A percentile compares a stretch with the other conserved stretches of the same genome.
Evolutionary conservation across 2,329 filamentous ascomycete genomes (phyloP).

Genomic region (Colletotrichum sp.): DNA sequence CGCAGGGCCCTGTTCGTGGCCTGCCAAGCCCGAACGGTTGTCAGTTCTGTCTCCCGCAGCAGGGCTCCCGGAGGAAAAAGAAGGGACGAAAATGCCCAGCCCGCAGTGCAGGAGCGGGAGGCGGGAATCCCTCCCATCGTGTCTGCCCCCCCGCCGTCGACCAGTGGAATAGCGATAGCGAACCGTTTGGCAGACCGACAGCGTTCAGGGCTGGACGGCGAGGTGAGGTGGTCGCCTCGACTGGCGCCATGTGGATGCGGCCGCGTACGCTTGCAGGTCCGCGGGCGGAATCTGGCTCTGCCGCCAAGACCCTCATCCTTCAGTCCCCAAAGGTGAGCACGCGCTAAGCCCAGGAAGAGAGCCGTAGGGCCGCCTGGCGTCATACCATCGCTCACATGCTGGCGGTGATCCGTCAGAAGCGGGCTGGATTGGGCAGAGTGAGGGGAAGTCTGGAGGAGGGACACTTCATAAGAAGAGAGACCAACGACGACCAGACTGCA

Average conservation of each 20-base stretch:
- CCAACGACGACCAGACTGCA: neutral
- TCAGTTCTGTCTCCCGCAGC: neutral
- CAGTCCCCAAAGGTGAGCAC: neutral
- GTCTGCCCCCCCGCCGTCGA: neutral
- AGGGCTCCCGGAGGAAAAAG: neutral
- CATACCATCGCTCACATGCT: conserved; percentile 13
- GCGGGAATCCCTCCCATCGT: neutral
- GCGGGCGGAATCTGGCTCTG: conserved; percentile 11
- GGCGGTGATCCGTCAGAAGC: conserved; percentile 3
- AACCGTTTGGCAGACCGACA: neutral
- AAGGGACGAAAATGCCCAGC: neutral
- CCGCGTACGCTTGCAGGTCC: conserved; percentile 13
- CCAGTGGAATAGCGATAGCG: neutral
- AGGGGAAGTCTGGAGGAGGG: neutral
- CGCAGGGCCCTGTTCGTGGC: neutral
- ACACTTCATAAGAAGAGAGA: neutral
- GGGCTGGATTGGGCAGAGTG: neutral
- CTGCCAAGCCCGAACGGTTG: neutral
- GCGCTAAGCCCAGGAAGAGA: neutral
- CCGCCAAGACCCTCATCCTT: conserved; percentile 9
- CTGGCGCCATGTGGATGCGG: conserved; percentile 12
- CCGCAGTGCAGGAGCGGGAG: neutral
- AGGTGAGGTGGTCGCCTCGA: neutral
- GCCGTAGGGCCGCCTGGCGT: conserved; percentile 14
- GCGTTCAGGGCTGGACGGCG: neutral